Evolutionary conservation across 352 stramenopile species (phyloP).

Genomic region (Pythium folliculosum): DNA sequence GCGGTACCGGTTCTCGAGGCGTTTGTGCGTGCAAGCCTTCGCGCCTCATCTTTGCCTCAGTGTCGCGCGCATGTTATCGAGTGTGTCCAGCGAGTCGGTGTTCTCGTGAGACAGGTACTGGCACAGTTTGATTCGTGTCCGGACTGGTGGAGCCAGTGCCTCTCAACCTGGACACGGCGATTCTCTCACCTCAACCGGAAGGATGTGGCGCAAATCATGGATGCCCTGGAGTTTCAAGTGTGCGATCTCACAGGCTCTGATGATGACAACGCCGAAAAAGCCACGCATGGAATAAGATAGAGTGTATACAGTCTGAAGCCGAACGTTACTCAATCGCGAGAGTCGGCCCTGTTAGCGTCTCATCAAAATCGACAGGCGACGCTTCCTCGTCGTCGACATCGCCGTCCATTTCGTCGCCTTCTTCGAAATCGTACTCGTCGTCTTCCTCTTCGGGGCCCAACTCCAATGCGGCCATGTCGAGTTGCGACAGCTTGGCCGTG

Average conservation of each 20-base stretch:
- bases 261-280: neutral
- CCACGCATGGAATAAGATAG: no score
- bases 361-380: neutral
- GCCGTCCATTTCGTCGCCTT: conserved; percentile 5
- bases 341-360: neutral
- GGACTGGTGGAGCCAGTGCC: conserved; percentile 1
- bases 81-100: neutral
- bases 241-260: neutral
- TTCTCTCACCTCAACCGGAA: conserved; percentile 5
- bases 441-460: conserved; percentile 6
- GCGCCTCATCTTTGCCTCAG: neutral
- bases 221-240: neutral
- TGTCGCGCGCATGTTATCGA: neutral
- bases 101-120: neutral
- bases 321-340: conserved; percentile 1
- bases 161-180: conserved; percentile 4
- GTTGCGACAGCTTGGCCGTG: conserved; percentile 22
- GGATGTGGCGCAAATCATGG: conserved; percentile 1
- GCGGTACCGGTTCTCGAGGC: conserved; percentile 15
- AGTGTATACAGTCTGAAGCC: neutral
- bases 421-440: conserved; percentile 3
- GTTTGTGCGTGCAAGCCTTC: conserved; percentile 13
- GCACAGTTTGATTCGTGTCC: neutral
- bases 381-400: neutral
- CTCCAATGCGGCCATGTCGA: conserved; percentile 16